Evolutionary conservation across 306 rosid genomes (phyloP), one percentile per base, ranked within the genome.

Genomic region (Luffa acutangula): DNA sequence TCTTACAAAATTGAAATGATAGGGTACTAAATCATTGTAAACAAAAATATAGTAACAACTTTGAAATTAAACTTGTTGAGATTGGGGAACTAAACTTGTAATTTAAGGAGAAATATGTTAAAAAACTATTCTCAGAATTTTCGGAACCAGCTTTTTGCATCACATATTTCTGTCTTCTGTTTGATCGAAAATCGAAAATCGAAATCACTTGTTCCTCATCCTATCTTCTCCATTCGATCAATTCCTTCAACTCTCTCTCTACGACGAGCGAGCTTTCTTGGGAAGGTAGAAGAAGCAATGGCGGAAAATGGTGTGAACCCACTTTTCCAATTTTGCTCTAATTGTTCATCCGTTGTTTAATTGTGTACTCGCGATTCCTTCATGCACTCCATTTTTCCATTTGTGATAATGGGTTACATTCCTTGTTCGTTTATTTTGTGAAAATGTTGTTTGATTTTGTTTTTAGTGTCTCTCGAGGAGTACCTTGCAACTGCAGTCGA

Each of bases 401-500:
- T 42, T 3, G 12, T 21, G 56, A 45, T 48, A 5, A 72, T 13
- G 65, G 66, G 33, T 56, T 11, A 6, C 75, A 49, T 36, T 56
- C 4, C 5, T 8, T 75, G 7, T 41, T 72, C 2, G 11, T 77
- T 81, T 17, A 20, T 54, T 56, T 80, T 75, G 1, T 21, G 59
- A 34, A 31, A 60, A 0, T 51, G 37, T 33, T 25, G 20, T 41
- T 62, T 34, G 78, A 71, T 75, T 60, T 41, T 0, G 69, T 71
- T 76, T 82, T 53, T 41, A 95, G 99, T 80, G 80, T 86, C 89
- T 46, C 88, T 89, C 72, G 82, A 87, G 12, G 89, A 81, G 76
- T 86, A 87, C 75, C 95, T 95, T 34, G 90, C 82, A 49, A 87
- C 96, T 79, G 97, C 99, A 2, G 86, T 95, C 62, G 94, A 88